phyloP scores from a whole-genome alignment of 2,329 filamentous ascomycete genomes.

The Nigrospora sphaerica region DNA sequence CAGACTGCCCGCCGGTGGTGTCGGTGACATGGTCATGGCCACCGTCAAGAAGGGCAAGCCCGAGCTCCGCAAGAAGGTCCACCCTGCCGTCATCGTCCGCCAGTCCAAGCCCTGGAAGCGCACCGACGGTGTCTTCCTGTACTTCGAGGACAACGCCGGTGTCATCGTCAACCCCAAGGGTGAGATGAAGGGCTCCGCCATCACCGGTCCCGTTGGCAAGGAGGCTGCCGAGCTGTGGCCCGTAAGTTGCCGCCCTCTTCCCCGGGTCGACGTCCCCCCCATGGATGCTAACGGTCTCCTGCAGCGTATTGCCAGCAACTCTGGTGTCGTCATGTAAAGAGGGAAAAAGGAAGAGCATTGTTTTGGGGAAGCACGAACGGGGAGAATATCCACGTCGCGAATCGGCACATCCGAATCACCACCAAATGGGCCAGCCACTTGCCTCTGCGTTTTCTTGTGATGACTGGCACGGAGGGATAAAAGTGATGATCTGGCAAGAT shows the following conservation, averaged over 20 bases:
- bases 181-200: conserved; percentile 99
- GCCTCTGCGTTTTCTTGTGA: conserved; percentile 8
- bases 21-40: conserved; percentile 99
- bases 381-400: conserved; percentile 9
- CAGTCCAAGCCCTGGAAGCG: conserved; percentile 99
- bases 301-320: conserved; percentile 99
- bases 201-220: conserved; percentile 98
- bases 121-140: conserved; percentile 96
- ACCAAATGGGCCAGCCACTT: conserved; percentile 11
- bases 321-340: conserved; percentile 98
- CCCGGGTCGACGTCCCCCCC: not conserved
- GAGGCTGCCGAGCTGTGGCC: conserved; percentile 99
- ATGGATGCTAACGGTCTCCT: conserved; percentile 23
- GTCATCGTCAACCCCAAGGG: conserved; percentile 99
- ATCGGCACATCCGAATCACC: conserved; percentile 12
- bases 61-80: conserved; percentile 99
- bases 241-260: conserved; percentile 47
- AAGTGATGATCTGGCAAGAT: conserved; percentile 36
- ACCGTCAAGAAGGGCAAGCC: conserved; percentile 99
- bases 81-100: conserved; percentile 97
- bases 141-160: conserved; percentile 99
- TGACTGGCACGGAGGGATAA: conserved; percentile 2
- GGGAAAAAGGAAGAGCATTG: conserved; percentile 11
- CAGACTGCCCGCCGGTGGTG: conserved; percentile 92
- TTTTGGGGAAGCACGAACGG: not conserved